phyloP scores from a whole-genome alignment of 352 stramenopile species.

The Pythium rhizo-oryzae region DNA sequence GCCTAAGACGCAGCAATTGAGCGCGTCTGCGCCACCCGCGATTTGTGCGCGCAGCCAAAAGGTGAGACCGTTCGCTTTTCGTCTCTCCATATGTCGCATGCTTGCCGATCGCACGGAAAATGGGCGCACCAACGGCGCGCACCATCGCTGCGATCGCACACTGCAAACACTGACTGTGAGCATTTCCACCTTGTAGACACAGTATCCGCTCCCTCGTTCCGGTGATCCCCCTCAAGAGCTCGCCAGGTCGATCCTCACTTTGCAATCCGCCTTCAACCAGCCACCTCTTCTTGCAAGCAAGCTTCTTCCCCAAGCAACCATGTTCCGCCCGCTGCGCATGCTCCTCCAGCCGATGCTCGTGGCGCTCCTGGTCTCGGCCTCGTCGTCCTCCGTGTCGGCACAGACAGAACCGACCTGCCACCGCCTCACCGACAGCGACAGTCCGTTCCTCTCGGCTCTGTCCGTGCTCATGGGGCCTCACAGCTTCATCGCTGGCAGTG shows the following conservation, averaged over 20 bases:
- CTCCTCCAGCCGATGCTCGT: slow-evolving; percentile 11
- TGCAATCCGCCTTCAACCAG: slow-evolving; percentile 2
- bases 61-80: not conserved
- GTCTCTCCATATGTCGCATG: not conserved
- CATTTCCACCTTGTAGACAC: not conserved
- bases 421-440: slow-evolving; percentile 13
- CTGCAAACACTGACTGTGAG: not conserved
- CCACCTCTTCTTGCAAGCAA: not conserved
- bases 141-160: not conserved
- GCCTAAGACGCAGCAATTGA: not conserved
- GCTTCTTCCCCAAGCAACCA: not conserved
- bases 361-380: slow-evolving; percentile 4
- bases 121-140: not conserved
- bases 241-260: slow-evolving; percentile 1
- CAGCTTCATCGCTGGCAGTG: not conserved
- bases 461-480: not conserved
- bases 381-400: not conserved
- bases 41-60: not conserved
- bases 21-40: not conserved
- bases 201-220: not conserved
- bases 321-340: slow-evolving; percentile 13
- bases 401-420: not conserved
- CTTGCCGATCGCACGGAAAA: not conserved
- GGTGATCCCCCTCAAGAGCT: not conserved
- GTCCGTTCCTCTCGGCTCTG: slow-evolving; percentile 10